phyloP scores from a whole-genome alignment of 2,329 filamentous ascomycete species.

The Fusarium falciforme region DNA sequence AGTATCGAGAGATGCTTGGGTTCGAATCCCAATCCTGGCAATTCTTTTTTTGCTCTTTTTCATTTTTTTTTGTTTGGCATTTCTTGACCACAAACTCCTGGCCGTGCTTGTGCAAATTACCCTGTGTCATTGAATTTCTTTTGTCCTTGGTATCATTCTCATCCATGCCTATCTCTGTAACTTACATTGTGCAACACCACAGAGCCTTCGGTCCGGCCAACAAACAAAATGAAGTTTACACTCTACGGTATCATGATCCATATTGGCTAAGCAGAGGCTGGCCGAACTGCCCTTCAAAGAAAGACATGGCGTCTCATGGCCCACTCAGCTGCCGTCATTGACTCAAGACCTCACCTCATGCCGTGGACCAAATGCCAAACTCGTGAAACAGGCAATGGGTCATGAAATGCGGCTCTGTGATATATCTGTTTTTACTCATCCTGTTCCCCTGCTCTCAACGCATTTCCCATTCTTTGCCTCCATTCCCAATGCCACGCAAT shows the following conservation, averaged over 20 bases:
- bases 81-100: too few relatives aligned
- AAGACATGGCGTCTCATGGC: neutral
- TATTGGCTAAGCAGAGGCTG: neutral
- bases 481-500: constrained; percentile 16
- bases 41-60: neutral
- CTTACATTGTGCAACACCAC: neutral
- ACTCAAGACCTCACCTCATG: neutral
- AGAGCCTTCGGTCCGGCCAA: neutral
- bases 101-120: too few relatives aligned
- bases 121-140: neutral
- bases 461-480: constrained; percentile 10
- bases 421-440: neutral
- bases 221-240: neutral
- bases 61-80: neutral
- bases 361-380: neutral
- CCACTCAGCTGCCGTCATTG: neutral
- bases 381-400: neutral
- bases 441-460: neutral
- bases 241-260: neutral
- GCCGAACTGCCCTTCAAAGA: neutral
- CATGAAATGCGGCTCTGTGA: neutral
- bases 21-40: neutral
- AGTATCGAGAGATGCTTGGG: neutral
- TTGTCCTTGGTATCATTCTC: neutral
- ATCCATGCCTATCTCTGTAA: neutral